Evolutionary conservation across 208 protist species (phyloP), one percentile per base, ranked within the genome.

Genomic region (Vickermania ingenoplastis): DNA sequence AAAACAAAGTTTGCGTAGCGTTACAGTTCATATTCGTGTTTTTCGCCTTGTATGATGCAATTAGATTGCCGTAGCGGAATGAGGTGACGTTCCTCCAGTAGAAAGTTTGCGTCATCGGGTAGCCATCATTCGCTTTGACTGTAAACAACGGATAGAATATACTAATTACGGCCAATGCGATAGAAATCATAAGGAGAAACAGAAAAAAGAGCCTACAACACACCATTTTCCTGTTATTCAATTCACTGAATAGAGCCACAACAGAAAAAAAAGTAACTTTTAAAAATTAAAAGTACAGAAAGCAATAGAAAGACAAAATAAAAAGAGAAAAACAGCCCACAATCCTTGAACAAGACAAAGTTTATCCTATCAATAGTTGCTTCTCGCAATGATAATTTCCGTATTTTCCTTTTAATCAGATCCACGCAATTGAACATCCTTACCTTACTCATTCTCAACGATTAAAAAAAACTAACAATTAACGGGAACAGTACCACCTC

Each of bases 251-350:
- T 24, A 62, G n/a, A n/a, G n/a, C n/a, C 36, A 61, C 57, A 41
- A 53, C 25, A 48, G 22, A 59, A n/a, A 14, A 31, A 49, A 50
- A 56, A 45, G n/a, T n/a, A n/a, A n/a, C n/a, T n/a, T n/a, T n/a
- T n/a, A n/a, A n/a, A n/a, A n/a, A n/a, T n/a, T n/a, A n/a, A n/a
- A n/a, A n/a, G n/a, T n/a, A n/a, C n/a, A n/a, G n/a, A n/a, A n/a
- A n/a, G n/a, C n/a, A 63, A 14, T 0, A 51, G 28, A 61, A 61
- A 59, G 21, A 62, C 28, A 51, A 50, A 24, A 55, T 64, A 65
- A 59, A 61, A 71, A 31, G 13, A 53, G 45, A 67, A 67, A 31
- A 29, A 60, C n/a, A n/a, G n/a, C n/a, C n/a, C n/a, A n/a, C n/a
- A n/a, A n/a, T n/a, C n/a, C n/a, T n/a, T n/a, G n/a, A n/a, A n/a